phyloP scores from a whole-genome alignment of 139 green algal species.

The Haematococcus lacustris region DNA sequence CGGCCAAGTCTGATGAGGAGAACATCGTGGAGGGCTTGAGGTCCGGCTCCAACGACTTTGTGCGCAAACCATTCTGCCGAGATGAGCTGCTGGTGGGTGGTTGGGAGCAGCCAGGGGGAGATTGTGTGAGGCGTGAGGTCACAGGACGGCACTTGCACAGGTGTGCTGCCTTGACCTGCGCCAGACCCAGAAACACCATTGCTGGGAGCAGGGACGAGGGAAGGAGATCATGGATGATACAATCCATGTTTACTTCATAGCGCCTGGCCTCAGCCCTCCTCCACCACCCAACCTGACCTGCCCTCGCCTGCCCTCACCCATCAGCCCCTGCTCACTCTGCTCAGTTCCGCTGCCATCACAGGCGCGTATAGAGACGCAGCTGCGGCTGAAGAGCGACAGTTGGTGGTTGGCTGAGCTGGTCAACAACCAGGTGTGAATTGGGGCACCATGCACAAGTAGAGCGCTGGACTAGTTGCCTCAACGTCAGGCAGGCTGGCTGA shows the following conservation, averaged over 20 bases:
- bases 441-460: too few relatives aligned
- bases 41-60: constrained; percentile 49
- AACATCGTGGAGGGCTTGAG: constrained; percentile 46
- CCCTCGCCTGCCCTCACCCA: too few relatives aligned
- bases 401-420: constrained; percentile 34
- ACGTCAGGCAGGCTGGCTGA: too few relatives aligned
- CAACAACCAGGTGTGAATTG: constrained; percentile 21
- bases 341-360: not conserved
- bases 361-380: constrained; percentile 40
- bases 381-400: constrained; percentile 37
- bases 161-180: too few relatives aligned
- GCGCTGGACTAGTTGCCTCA: too few relatives aligned
- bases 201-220: too few relatives aligned
- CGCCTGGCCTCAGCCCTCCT: not conserved
- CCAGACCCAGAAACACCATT: too few relatives aligned
- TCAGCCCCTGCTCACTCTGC: not conserved
- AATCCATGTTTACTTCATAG: not conserved
- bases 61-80: constrained; percentile 47
- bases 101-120: not conserved
- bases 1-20: constrained; percentile 34
- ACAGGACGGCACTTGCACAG: too few relatives aligned
- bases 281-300: too few relatives aligned
- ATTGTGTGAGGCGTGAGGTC: not conserved
- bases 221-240: not conserved
- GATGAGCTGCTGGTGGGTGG: constrained; percentile 41